These are phyloP conservation scores for Umbelopsis sp. DNA, from an alignment of 371 early-diverging fungal genomes.

Conservation along the genomic window DNA sequence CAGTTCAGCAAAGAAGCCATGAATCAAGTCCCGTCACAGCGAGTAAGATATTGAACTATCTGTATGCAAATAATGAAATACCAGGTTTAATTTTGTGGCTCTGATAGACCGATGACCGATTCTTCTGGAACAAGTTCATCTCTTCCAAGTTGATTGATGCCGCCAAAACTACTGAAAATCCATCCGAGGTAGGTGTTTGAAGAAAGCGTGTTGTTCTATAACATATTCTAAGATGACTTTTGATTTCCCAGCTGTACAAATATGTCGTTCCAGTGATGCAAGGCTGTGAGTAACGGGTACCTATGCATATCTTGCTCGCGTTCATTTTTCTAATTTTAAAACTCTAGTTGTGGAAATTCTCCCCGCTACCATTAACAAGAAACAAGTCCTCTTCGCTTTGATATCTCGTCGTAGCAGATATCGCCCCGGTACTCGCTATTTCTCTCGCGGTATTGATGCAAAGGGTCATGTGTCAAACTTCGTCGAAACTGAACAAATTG, in stretches of 20 bases:
- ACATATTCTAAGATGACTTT: not conserved
- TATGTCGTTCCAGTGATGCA: constrained; percentile 91
- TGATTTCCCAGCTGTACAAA: constrained; percentile 54
- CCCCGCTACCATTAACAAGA: constrained; percentile 58
- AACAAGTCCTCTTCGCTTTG: constrained; percentile 73
- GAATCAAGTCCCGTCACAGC: constrained; percentile 43
- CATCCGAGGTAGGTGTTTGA: constrained; percentile 49
- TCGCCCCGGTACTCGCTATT: constrained; percentile 89
- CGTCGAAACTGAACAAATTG: constrained; percentile 98
- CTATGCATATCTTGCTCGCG: not conserved
- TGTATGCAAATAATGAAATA: constrained; percentile 4
- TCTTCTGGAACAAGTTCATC: constrained; percentile 88
- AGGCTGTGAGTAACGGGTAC: constrained; percentile 70
- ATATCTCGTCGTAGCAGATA: constrained; percentile 83
- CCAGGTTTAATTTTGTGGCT: not conserved
- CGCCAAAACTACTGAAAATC: constrained; percentile 32
- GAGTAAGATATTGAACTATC: constrained; percentile 35
- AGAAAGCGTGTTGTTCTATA: not conserved
- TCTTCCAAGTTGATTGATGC: constrained; percentile 68
- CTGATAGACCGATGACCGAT: constrained; percentile 80
- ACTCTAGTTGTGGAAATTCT: constrained; percentile 58
- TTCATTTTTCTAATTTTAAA: not conserved
- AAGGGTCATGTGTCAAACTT: constrained; percentile 96
- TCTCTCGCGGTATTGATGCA: constrained; percentile 93
- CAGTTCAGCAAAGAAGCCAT: constrained; percentile 28